Evolutionary conservation across 441 rosid genomes (phyloP).

Genomic region (Gossypium lobatum): DNA sequence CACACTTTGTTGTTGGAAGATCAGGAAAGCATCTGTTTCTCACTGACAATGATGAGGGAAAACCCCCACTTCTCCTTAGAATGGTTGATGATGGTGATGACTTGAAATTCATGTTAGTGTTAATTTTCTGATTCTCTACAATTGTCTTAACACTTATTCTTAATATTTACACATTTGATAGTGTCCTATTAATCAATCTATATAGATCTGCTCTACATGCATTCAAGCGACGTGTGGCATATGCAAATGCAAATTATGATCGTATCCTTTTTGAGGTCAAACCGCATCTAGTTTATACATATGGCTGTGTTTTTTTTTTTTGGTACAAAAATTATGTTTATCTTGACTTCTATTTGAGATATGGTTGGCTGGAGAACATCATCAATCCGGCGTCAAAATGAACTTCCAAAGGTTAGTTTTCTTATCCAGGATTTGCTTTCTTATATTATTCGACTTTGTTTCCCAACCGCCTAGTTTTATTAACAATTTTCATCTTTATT

Average conservation of each 20-base stretch:
- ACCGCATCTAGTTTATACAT: slow-evolving; percentile 10
- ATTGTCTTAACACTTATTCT: slow-evolving; percentile 11
- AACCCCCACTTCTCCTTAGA: slow-evolving; percentile 86
- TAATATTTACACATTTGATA: slow-evolving; percentile 9
- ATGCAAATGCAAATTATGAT: slow-evolving; percentile 83
- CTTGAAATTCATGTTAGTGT: slow-evolving; percentile 68
- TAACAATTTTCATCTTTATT: slow-evolving; percentile 17
- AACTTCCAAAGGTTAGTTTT: slow-evolving; percentile 60
- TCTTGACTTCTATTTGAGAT: slow-evolving; percentile 49
- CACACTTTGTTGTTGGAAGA: slow-evolving; percentile 80
- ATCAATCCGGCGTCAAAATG: slow-evolving; percentile 76
- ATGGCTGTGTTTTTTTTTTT: slow-evolving; percentile 9
- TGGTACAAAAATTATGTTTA: slow-evolving; percentile 12
- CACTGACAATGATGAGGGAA: slow-evolving; percentile 65
- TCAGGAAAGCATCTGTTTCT: slow-evolving; percentile 91
- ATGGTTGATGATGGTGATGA: slow-evolving; percentile 71
- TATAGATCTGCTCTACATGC: slow-evolving; percentile 77
- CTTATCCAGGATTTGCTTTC: background rate
- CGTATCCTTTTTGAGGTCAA: slow-evolving; percentile 52
- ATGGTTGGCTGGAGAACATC: slow-evolving; percentile 97
- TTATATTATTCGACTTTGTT: background rate
- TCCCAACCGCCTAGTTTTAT: background rate
- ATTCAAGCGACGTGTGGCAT: slow-evolving; percentile 84
- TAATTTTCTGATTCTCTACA: slow-evolving; percentile 7
- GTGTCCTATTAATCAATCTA: slow-evolving; percentile 22